These are phyloP conservation scores for Ochetophila trinervis DNA, from an alignment of 306 rosid species.

Conservation along the genomic window DNA sequence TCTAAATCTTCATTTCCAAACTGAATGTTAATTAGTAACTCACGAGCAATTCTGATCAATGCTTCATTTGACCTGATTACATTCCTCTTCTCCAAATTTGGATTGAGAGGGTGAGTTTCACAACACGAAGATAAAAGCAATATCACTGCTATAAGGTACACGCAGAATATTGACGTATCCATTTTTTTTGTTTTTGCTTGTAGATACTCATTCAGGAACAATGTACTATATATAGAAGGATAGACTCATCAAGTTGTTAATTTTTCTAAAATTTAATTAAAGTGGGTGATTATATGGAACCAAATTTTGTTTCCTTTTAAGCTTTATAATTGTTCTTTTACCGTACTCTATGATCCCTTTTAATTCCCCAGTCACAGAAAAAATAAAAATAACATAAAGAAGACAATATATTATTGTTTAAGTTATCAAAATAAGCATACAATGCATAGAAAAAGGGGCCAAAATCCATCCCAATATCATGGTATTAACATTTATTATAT, in stretches of 20 bases:
- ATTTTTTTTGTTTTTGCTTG: slow-evolving; percentile 6
- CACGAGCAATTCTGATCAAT: slow-evolving; percentile 5
- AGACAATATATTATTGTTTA: no score
- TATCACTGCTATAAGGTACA: slow-evolving; percentile 1
- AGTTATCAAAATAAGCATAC: no score
- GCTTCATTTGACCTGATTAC: neutral
- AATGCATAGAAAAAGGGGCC: no score
- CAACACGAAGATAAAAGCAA: slow-evolving; percentile 12
- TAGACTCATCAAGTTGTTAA: neutral
- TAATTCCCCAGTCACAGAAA: slow-evolving; percentile 5
- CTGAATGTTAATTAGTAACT: slow-evolving; percentile 1
- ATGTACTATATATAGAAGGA: slow-evolving; percentile 7
- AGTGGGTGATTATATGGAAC: slow-evolving; percentile 9
- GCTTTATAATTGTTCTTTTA: slow-evolving; percentile 5
- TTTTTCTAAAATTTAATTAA: neutral
- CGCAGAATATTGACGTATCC: slow-evolving; percentile 6
- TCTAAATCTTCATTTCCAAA: slow-evolving; percentile 2
- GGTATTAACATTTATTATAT: no score
- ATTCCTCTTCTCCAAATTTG: neutral
- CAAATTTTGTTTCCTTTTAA: neutral
- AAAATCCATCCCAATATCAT: no score
- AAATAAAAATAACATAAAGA: neutral
- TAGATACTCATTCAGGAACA: neutral
- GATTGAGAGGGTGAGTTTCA: slow-evolving; percentile 21
- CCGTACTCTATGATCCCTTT: neutral